Conservation (phyloP, 2,329 filamentous ascomycete species). For the Triangularia setosa region DNA sequence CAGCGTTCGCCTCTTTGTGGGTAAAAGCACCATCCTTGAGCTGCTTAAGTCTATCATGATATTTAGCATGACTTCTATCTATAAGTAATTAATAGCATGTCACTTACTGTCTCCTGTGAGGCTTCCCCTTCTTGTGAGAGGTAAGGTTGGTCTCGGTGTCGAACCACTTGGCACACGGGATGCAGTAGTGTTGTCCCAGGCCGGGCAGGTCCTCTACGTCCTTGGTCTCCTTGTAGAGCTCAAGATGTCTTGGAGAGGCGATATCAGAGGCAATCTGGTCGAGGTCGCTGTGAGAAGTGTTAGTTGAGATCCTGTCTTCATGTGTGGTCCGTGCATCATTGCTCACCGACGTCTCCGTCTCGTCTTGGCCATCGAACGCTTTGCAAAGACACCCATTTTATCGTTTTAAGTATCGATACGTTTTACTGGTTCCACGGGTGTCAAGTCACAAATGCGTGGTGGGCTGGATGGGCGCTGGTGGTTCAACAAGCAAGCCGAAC, state of each 20-base stretch:
- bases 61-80: background rate
- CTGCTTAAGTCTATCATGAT: slow-evolving; percentile 64
- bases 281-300: slow-evolving; percentile 63
- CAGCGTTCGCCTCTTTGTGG: slow-evolving; percentile 81
- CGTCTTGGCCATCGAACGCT: slow-evolving; percentile 68
- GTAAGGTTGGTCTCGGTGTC: slow-evolving; percentile 75
- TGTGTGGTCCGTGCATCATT: background rate
- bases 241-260: slow-evolving; percentile 71
- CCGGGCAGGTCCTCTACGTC: slow-evolving; percentile 82
- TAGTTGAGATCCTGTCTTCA: slow-evolving; percentile 5
- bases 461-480: background rate
- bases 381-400: slow-evolving; percentile 67
- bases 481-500: background rate
- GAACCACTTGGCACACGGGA: slow-evolving; percentile 95
- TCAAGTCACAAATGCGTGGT: background rate
- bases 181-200: slow-evolving; percentile 80
- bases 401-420: slow-evolving; percentile 1
- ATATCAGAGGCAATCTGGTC: slow-evolving; percentile 90
- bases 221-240: slow-evolving; percentile 74
- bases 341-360: slow-evolving; percentile 64
- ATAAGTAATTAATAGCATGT: background rate
- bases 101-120: slow-evolving; percentile 79
- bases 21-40: slow-evolving; percentile 81
- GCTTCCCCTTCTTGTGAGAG: slow-evolving; percentile 79
- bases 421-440: background rate